Base-by-base conservation (phyloP, 2,329 filamentous ascomycete species). In the Monascus ruber region DNA sequence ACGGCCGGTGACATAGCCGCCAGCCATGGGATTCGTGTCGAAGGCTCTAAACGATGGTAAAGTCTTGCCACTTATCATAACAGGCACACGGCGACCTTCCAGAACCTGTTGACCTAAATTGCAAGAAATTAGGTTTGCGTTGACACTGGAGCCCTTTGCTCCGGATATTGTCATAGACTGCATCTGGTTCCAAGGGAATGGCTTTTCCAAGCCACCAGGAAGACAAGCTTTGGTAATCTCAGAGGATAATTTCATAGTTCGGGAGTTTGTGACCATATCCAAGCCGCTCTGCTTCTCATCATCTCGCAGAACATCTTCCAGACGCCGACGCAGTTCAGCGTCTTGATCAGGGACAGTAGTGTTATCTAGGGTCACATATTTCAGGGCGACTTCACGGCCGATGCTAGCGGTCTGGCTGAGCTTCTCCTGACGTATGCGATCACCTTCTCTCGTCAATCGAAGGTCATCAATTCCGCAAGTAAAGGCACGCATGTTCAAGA, bases 1-100 rank as follows among this genome's bases (percentile, higher is more conserved):
- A 59, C 91, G 86, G 56, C 93, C 86, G 36, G 85, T 83, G 47
- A 98, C 85, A 64, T 94, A 98, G 11, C 91, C 91, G 53, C 88
- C 88, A 37, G 91, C 91, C 50, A 87, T 76, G 5, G 94, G 76
- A 49, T 87, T 79, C 1, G 88, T 89, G 51, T 98, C 91, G 54
- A 83, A 96, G 1, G 88, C 84, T 54, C 79, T 83, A 68, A 96
- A 98, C 54, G 88, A 95, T 5, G 91, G 91, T 42, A 98, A 61
- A 4, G 89, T 87, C 69, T 96, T 98, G 46, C 91, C 91, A 63
- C 88, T 95, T 48, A 96, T 86, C 91, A 98, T 98, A 41, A 94
- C 72, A 7, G 91, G 91, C 11, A 98, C 93, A 68, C 91, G 78
- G 42, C 89, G 79, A 56, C 91, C 88, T 72, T 98, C 91, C 52